These are phyloP conservation scores for Leishmania amazonensis DNA, from an alignment of 208 protist species.

Conservation along the genomic window DNA sequence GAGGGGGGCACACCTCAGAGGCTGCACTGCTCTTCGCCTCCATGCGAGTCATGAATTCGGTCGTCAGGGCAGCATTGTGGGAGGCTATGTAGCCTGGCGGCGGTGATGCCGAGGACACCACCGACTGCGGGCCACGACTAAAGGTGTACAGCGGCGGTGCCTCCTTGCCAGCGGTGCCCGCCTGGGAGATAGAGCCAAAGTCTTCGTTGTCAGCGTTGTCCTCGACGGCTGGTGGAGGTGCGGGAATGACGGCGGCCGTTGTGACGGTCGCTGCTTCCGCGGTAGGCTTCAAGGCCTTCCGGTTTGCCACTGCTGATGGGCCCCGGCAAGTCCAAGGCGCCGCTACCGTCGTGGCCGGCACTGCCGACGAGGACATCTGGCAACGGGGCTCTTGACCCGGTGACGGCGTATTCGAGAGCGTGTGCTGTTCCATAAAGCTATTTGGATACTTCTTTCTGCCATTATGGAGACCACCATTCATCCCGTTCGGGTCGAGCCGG, in stretches of 20 bases:
- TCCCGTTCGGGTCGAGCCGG: background rate
- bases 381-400: too few relatives aligned
- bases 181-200: constrained; percentile 28
- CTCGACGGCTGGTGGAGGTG: background rate
- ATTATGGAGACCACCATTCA: background rate
- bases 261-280: background rate
- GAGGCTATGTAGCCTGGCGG: constrained; percentile 6
- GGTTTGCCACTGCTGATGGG: background rate
- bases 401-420: background rate
- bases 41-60: constrained; percentile 17
- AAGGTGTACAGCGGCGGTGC: constrained; percentile 23
- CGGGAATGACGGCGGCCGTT: background rate
- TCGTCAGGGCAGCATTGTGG: background rate
- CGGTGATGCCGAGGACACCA: constrained; percentile 22
- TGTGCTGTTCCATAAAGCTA: too few relatives aligned
- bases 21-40: constrained; percentile 14
- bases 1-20: constrained; percentile 15
- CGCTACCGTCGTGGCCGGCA: background rate
- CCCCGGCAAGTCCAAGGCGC: background rate
- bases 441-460: background rate
- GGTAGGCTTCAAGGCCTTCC: background rate
- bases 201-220: constrained; percentile 15
- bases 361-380: background rate
- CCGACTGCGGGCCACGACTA: constrained; percentile 14
- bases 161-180: constrained; percentile 3